A percentile compares a stretch with the other conserved stretches of the same genome.
Evolutionary conservation across 192 early-diverging fungal species (phyloP).

Genomic region (Podila epigama): DNA sequence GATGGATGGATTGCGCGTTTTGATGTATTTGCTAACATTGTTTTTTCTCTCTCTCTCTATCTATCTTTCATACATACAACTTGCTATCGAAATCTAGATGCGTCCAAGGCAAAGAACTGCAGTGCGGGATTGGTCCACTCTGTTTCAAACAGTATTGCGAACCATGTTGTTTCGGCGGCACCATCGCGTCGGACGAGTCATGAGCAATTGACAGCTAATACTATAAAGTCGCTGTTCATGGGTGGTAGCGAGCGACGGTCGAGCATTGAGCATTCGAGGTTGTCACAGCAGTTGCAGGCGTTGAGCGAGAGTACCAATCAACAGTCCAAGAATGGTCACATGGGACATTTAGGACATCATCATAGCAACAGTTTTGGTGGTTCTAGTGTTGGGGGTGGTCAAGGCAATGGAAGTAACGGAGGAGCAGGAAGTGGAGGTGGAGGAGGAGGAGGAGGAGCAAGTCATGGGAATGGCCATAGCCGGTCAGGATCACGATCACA

Average conservation of each 20-base stretch:
- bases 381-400: too few species aligned
- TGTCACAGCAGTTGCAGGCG: not conserved
- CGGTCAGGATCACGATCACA: not conserved
- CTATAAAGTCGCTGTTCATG: constrained; percentile 29
- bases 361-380: too few species aligned
- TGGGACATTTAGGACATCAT: not conserved
- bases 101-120: constrained; percentile 20
- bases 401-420: too few species aligned
- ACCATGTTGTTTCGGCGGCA: constrained; percentile 23
- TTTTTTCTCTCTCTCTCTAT: not conserved
- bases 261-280: not conserved
- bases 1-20: too few species aligned
- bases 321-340: not conserved
- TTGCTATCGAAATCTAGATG: constrained; percentile 4
- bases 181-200: constrained; percentile 28
- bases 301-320: not conserved
- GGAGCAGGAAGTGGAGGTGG: too few species aligned
- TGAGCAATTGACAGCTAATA: constrained; percentile 34
- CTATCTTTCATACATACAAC: not conserved
- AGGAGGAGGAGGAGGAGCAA: too few species aligned
- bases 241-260: not conserved
- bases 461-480: not conserved
- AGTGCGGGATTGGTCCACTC: constrained; percentile 23
- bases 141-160: constrained; percentile 10
- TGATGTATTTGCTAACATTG: not conserved